These are phyloP conservation scores for Phialophora chinensis DNA, from an alignment of 2,329 filamentous ascomycete genomes.

Conservation along the genomic window DNA sequence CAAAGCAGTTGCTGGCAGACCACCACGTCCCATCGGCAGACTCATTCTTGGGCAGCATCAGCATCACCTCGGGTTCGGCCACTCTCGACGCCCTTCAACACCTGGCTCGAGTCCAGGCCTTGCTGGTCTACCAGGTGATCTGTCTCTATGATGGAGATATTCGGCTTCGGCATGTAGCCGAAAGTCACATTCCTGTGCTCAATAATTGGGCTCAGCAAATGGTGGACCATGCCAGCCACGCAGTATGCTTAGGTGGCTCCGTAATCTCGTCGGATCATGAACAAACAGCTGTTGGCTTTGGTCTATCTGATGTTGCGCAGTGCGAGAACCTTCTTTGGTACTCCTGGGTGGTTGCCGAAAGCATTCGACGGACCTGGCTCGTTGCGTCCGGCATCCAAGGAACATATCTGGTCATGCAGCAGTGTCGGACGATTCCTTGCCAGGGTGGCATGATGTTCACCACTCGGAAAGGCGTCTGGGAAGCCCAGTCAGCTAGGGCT, in stretches of 20 bases:
- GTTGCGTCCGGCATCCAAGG: slow-evolving; percentile 18
- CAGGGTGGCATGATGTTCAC: slow-evolving; percentile 39
- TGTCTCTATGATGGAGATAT: slow-evolving; percentile 60
- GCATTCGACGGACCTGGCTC: slow-evolving; percentile 39
- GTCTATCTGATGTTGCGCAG: neutral
- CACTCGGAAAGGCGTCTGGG: slow-evolving; percentile 36
- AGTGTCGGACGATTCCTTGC: slow-evolving; percentile 28
- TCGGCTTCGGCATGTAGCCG: slow-evolving; percentile 49
- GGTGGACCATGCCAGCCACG: slow-evolving; percentile 3
- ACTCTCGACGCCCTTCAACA: slow-evolving; percentile 35
- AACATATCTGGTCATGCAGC: slow-evolving; percentile 33
- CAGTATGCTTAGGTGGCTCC: slow-evolving; percentile 7
- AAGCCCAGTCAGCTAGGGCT: slow-evolving; percentile 32
- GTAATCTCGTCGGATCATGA: slow-evolving; percentile 16
- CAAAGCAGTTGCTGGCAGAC: slow-evolving; percentile 5
- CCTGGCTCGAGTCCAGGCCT: slow-evolving; percentile 56
- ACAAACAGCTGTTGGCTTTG: neutral
- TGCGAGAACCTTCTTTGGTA: slow-evolving; percentile 29
- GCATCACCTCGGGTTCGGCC: no score
- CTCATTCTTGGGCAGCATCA: slow-evolving; percentile 9
- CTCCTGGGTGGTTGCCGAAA: slow-evolving; percentile 40
- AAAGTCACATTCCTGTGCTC: slow-evolving; percentile 43
- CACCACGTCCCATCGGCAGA: neutral
- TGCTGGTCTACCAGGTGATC: slow-evolving; percentile 59
- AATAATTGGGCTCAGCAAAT: slow-evolving; percentile 21